Conservation (phyloP, 108 stramenopile genomes). For the Nitzschia inconspicua region DNA sequence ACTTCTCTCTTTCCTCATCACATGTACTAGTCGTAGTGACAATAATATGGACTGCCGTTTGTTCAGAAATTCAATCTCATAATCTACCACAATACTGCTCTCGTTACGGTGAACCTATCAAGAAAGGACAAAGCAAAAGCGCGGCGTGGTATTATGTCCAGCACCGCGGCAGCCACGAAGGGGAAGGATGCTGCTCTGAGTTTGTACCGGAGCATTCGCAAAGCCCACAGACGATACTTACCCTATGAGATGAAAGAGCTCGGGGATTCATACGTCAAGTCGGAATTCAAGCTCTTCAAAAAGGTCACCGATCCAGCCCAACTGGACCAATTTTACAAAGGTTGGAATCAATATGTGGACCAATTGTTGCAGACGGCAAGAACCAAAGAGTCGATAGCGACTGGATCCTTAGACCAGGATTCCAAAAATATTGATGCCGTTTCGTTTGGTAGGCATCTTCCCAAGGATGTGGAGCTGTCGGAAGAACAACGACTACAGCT, state of each 20-base stretch:
- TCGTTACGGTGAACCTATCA: too few relatives aligned
- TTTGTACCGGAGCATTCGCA: conserved; percentile 61
- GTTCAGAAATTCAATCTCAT: too few relatives aligned
- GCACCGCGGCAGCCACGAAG: not conserved
- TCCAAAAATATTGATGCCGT: conserved; percentile 8
- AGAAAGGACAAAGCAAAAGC: too few relatives aligned
- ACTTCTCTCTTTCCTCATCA: too few relatives aligned
- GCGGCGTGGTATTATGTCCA: too few relatives aligned
- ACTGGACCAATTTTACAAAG: conserved; percentile 47
- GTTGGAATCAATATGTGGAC: conserved; percentile 63
- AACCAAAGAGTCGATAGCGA: conserved; percentile 25
- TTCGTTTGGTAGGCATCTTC: conserved; percentile 56
- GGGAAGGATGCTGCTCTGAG: conserved; percentile 12
- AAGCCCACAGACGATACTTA: conserved; percentile 58
- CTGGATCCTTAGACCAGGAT: conserved; percentile 29
- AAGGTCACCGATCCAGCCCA: conserved; percentile 50
- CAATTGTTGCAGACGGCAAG: conserved; percentile 58
- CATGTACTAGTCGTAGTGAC: too few relatives aligned
- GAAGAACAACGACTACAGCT: conserved; percentile 69
- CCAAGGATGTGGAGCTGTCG: conserved; percentile 42
- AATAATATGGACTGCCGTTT: too few relatives aligned
- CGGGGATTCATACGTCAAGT: conserved; percentile 73
- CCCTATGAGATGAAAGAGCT: conserved; percentile 61
- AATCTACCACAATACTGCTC: too few relatives aligned
- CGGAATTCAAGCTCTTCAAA: conserved; percentile 75